Percentiles rank a stretch among this genome's conserved stretches.
These are phyloP conservation scores for Bipolaris cookei DNA, from an alignment of 2,329 filamentous ascomycete genomes.

Conservation along the genomic window DNA sequence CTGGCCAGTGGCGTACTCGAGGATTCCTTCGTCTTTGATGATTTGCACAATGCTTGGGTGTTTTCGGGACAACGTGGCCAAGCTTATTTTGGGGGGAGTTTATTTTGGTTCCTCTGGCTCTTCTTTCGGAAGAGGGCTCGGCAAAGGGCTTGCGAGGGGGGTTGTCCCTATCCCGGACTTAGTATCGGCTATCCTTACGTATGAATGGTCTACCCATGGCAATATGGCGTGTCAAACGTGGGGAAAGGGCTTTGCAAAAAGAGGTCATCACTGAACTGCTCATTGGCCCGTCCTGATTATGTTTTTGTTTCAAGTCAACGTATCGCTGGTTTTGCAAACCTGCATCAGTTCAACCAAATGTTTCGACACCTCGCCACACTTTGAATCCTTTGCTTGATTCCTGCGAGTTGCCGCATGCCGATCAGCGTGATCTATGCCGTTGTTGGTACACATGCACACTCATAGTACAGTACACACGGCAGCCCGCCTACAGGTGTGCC, in stretches of 20 bases:
- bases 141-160: slow-evolving; percentile 19
- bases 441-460: slow-evolving; percentile 34
- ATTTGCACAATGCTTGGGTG: slow-evolving; percentile 28
- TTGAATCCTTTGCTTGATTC: slow-evolving; percentile 23
- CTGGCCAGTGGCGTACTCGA: slow-evolving; percentile 33
- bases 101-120: slow-evolving; percentile 12
- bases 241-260: slow-evolving; percentile 20
- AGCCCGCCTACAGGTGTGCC: not conserved
- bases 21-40: slow-evolving; percentile 22
- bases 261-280: slow-evolving; percentile 19
- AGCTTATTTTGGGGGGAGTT: slow-evolving; percentile 7
- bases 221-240: slow-evolving; percentile 25
- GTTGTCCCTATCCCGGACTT: slow-evolving; percentile 21
- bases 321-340: slow-evolving; percentile 36
- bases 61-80: slow-evolving; percentile 13
- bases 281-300: slow-evolving; percentile 31
- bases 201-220: slow-evolving; percentile 28
- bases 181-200: slow-evolving; percentile 34
- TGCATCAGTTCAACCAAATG: slow-evolving; percentile 32
- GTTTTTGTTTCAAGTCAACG: slow-evolving; percentile 32
- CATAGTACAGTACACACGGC: not conserved
- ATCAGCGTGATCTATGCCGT: slow-evolving; percentile 26
- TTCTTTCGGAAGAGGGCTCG: slow-evolving; percentile 19
- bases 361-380: slow-evolving; percentile 33
- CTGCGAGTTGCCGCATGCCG: slow-evolving; percentile 30